Evolutionary conservation across 225 moss, liverwort and hornwort species (phyloP), one percentile per base, ranked within the genome.

Genomic region (Polytrichum commune): DNA sequence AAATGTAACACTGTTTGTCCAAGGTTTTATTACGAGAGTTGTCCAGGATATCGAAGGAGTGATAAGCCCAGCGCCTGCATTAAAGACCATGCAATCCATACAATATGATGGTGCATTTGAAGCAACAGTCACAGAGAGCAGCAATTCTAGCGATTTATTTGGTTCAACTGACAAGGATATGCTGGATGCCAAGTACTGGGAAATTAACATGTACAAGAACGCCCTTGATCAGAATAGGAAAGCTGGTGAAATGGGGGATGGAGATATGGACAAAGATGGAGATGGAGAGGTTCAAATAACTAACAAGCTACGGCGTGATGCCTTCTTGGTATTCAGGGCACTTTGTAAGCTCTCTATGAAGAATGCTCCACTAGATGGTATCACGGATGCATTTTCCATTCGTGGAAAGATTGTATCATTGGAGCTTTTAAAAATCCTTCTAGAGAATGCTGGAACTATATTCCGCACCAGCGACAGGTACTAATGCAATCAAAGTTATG

Each of bases 391-490:
- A 29, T 86, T 84, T 54, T 86, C 89, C 18, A 73, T 90, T 33
- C 89, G 89, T 23, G 89, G 89, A 72, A 90, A 90, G 75, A 90
- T 86, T 64, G 83, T 90, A 61, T 77, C 89, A 29, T 76, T 90
- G 72, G 89, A 90, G 82, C 65, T 90, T 57, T 67, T 90, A 66
- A 90, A 90, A 78, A 90, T 90, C 71, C 64, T 86, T 29, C 73
- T 90, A 62, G 89, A 90, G 74, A 90, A 90, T 82, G 86, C 89
- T 29, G 89, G 89, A 54, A 80, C 86, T 60, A 78, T 90, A n/a
- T 90, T 90, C 58, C 89, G 89, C 46, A 90, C 89, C 19, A 90
- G 89, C 76, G 89, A 90, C 70, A 90, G 89, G 89, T 90, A 75
- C 60, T 16, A 32, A 46, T 46, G 32, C 30, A 29, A 28, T 65